Evolutionary conservation across 2,329 filamentous ascomycete genomes (phyloP), one percentile per base, ranked within the genome.

Genomic region (Phyllachora maydis): DNA sequence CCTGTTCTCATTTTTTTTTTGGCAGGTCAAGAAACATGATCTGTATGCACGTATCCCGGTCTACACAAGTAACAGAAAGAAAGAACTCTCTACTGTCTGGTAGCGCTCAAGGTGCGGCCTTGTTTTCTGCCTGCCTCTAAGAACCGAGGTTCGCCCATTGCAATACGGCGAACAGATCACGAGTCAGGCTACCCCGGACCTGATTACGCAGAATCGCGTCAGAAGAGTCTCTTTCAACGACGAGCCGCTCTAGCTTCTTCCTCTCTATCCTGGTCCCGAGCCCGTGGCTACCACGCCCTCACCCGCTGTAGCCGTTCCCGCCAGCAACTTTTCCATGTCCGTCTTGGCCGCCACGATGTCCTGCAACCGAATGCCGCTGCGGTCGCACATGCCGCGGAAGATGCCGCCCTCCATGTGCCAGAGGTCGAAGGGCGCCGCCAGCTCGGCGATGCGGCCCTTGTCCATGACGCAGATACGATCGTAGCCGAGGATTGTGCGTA

Each of bases 391-490:
- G 17, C 73, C 57, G 33, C 74, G 61, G 47, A 95, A 95, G 26
- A 93, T 82, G 1, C 78, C 76, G 7, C 63, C 68, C 22, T 57
- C 50, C 14, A 40, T 44, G 28, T 71, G 61, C 59, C 75, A 95
- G 29, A 98, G 52, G 20, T 54, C 58, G 19, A 74, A 40, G 3
- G 88, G 88, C 9, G 64, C 61, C 39, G 77, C 88, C 31, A 95
- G 56, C 59, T 95, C 83, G 1, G 77, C 79, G 39, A 98, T 93
- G 10, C 52, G 50, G 0, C 88, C 88, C 21, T 71, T 61, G 38
- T 95, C 85, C 83, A 98, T 91, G 35, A 98, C 88, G 38, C 82
- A 85, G 42, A 98, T 92, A 22, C 85, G 69, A 46, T 98, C 85
- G 46, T 95, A 95, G 14, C 72, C 70, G 31, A 95, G 74, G 32